A percentile compares a stretch with the other conserved stretches of the same genome.
phyloP scores from a whole-genome alignment of 306 rosid species.

The Ceratonia siliqua region DNA sequence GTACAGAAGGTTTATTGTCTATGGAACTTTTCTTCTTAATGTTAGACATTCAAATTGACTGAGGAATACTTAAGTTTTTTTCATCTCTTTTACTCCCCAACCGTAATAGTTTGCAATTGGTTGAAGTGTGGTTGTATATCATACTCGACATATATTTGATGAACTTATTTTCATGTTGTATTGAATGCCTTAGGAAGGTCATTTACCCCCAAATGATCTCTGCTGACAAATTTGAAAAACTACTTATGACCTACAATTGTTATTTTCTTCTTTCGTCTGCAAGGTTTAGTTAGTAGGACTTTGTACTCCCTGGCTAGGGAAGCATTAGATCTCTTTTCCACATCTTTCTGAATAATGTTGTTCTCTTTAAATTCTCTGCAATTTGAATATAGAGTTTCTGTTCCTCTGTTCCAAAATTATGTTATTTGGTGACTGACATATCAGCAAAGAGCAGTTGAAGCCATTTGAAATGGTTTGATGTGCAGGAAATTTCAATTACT shows the following conservation, averaged over 20 bases:
- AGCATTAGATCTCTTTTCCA: conserved; percentile 1
- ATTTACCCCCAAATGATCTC: not conserved
- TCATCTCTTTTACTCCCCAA: not conserved
- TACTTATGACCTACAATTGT: not conserved
- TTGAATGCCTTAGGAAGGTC: not conserved
- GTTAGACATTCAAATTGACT: not conserved
- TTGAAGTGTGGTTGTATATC: conserved; percentile 5
- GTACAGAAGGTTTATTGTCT: conserved; percentile 7
- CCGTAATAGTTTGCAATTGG: not conserved
- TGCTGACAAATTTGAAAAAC: conserved; percentile 18
- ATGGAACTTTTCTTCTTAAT: not conserved
- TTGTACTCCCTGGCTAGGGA: conserved; percentile 1
- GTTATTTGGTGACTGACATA: conserved; percentile 16
- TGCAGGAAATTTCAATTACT: not conserved
- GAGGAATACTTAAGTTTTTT: not conserved
- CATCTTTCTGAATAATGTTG: conserved; percentile 1
- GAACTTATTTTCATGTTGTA: not conserved
- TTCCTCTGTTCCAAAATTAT: conserved; percentile 11
- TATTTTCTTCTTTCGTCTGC: not conserved
- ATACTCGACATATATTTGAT: conserved; percentile 8
- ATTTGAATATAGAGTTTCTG: conserved; percentile 6
- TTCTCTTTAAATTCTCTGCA: conserved; percentile 21
- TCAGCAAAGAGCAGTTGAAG: not conserved
- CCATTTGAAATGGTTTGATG: conserved; percentile 9
- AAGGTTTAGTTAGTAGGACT: not conserved